A percentile compares a stretch with the other conserved stretches of the same genome.
phyloP scores from a whole-genome alignment of 2,329 filamentous ascomycete genomes.

The Fusarium buharicum region DNA sequence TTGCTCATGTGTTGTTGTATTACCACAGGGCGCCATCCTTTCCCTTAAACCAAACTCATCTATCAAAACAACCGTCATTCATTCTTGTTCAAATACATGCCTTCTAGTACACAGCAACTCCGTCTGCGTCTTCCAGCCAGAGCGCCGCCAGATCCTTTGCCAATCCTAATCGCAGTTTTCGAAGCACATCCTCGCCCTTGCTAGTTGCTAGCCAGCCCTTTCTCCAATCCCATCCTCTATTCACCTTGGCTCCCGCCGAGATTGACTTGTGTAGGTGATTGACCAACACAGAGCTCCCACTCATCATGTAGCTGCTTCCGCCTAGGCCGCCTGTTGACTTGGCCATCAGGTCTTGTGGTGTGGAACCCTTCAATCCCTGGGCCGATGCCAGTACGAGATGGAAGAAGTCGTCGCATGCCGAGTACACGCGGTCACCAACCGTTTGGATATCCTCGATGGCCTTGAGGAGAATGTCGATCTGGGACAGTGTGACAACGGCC shows the following conservation, averaged over 20 bases:
- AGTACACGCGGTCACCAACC: slow-evolving; percentile 76
- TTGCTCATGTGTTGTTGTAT: slow-evolving; percentile 29
- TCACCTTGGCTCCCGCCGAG: slow-evolving; percentile 62
- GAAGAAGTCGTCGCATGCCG: slow-evolving; percentile 82
- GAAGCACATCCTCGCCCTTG: slow-evolving; percentile 76
- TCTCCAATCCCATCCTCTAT: slow-evolving; percentile 82
- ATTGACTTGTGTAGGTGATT: slow-evolving; percentile 71
- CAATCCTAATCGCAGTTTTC: slow-evolving; percentile 75
- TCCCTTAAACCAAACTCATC: slow-evolving; percentile 16
- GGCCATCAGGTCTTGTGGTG: slow-evolving; percentile 71
- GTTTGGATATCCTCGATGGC: slow-evolving; percentile 84
- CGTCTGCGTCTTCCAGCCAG: slow-evolving; percentile 75
- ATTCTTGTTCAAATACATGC: slow-evolving; percentile 31
- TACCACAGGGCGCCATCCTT: slow-evolving; percentile 31
- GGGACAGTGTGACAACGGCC: slow-evolving; percentile 70
- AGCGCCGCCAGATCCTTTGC: slow-evolving; percentile 77
- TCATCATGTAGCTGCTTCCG: slow-evolving; percentile 73
- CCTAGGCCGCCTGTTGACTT: slow-evolving; percentile 67
- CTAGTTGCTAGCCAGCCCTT: slow-evolving; percentile 75
- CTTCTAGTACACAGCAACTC: slow-evolving; percentile 55
- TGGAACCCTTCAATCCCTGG: slow-evolving; percentile 69
- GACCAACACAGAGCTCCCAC: slow-evolving; percentile 77
- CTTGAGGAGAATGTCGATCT: slow-evolving; percentile 79
- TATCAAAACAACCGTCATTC: slow-evolving; percentile 24
- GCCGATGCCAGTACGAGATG: slow-evolving; percentile 77